Evolutionary conservation across 2,329 filamentous ascomycete species (phyloP), one percentile per base, ranked within the genome.

Genomic region (Teratosphaeriaceae sp.): DNA sequence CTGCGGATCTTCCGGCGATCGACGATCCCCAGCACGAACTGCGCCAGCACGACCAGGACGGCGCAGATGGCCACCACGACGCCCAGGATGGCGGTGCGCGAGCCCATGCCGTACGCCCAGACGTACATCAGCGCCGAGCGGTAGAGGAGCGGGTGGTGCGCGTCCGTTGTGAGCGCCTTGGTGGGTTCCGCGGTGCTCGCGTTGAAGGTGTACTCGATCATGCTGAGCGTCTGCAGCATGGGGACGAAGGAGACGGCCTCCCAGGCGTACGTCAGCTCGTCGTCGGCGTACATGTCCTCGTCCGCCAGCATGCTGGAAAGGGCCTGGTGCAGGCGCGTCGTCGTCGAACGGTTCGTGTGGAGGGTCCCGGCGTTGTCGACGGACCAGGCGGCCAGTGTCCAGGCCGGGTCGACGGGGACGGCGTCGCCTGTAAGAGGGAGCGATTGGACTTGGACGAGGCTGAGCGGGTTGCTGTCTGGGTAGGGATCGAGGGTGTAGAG

Each of bases 371-470:
- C 37, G 2, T 43, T 31, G 30, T 50, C 50, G 5, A 49, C 51
- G 5, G 55, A 54, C 49, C 51, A 59, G 12, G 58, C 52, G 16
- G 57, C 55, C 3, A 59, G 48, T 6, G 49, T 38, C 58, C 58
- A 61, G 12, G 49, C 44, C 7, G 58, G 55, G 33, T 53, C 44
- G n/a, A 59, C 24, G 19, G 45, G 31, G 30, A 44, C 24, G 18
- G 31, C 12, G 11, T 13, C 22, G 8, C 43, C 46, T 2, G 16
- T 37, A n/a, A 20, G 13, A n/a, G 40, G 49, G 15, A 51, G 21
- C 13, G 38, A 13, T 3, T 22, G 38, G 5, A 45, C 52, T n/a
- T 44, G 33, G 9, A 55, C 50, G n/a, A 56, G 35, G 5, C 22
- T 38, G 13, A 48, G 31, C 12, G 49, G 51, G 29, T 58, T 60